Conservation (phyloP, 495 filamentous ascomycete genomes). For the Hamigera avellanea region DNA sequence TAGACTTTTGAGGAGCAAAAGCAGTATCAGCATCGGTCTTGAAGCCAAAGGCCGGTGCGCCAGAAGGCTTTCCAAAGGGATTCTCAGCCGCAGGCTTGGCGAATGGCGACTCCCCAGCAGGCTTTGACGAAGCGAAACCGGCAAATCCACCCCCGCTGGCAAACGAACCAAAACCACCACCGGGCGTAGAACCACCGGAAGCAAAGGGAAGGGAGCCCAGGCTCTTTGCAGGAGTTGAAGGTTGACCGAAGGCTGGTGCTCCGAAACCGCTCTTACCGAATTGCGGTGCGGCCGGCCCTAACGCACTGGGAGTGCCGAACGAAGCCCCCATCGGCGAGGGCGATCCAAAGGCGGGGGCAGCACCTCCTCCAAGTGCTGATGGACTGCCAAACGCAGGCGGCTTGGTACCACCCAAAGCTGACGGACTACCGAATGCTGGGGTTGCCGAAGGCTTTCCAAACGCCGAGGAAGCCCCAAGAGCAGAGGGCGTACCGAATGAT, state of each 20-base stretch:
- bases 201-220: slow-evolving; percentile 16
- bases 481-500: slow-evolving; percentile 22
- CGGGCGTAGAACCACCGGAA: slow-evolving; percentile 11
- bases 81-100: slow-evolving; percentile 7
- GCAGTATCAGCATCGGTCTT: slow-evolving; percentile 15
- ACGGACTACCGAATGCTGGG: slow-evolving; percentile 28
- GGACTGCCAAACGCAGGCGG: slow-evolving; percentile 23
- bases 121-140: slow-evolving; percentile 15
- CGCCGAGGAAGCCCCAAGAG: slow-evolving; percentile 7
- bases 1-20: slow-evolving; percentile 27
- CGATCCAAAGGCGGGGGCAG: slow-evolving; percentile 37
- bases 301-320: slow-evolving; percentile 13
- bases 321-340: slow-evolving; percentile 23
- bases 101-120: slow-evolving; percentile 6
- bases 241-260: slow-evolving; percentile 30
- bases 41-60: slow-evolving; percentile 17
- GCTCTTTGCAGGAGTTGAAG: slow-evolving; percentile 19
- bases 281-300: slow-evolving; percentile 16
- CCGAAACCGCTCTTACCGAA: slow-evolving; percentile 39
- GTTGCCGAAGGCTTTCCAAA: slow-evolving; percentile 24
- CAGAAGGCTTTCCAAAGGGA: slow-evolving; percentile 11
- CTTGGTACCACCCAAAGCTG: slow-evolving; percentile 10
- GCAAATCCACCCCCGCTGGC: slow-evolving; percentile 20
- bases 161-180: slow-evolving; percentile 29
- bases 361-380: slow-evolving; percentile 11